phyloP scores from a whole-genome alignment of 2,329 filamentous ascomycete genomes.

The Aspergillus vadensis region DNA sequence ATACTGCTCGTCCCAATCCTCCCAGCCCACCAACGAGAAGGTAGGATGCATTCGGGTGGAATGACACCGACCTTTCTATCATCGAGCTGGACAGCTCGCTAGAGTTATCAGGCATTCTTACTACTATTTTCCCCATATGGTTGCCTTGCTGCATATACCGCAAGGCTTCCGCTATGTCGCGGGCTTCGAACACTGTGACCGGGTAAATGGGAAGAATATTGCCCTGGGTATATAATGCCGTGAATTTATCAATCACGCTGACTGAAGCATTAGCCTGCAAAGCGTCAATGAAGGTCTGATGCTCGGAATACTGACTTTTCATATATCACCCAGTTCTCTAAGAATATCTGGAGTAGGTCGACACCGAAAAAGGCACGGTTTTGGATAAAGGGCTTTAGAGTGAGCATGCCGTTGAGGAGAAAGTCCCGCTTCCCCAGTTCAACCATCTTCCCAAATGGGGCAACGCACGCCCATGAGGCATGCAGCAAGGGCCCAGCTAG shows the following conservation, averaged over 20 bases:
- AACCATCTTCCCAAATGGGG: conserved; percentile 31
- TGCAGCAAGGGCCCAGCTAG: conserved; percentile 30
- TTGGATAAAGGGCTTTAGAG: conserved; percentile 25
- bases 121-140: conserved; percentile 51
- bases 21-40: conserved; percentile 22
- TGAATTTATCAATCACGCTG: background rate
- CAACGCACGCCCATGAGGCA: conserved; percentile 28
- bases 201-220: conserved; percentile 23
- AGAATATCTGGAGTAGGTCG: conserved; percentile 18
- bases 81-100: conserved; percentile 1
- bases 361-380: conserved; percentile 27
- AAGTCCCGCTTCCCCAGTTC: conserved; percentile 34
- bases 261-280: background rate
- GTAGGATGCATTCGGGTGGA: conserved; percentile 12
- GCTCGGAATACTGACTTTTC: background rate
- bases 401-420: conserved; percentile 22
- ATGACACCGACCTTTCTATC: background rate
- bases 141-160: conserved; percentile 46
- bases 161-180: conserved; percentile 43
- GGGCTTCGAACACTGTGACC: conserved; percentile 24
- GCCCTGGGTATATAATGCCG: background rate
- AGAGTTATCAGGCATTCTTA: conserved; percentile 14
- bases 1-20: conserved; percentile 18
- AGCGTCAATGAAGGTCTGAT: background rate
- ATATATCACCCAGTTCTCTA: conserved; percentile 1